Evolutionary conservation across 176 grass and related monocot species (phyloP).

Genomic region (Carex pumila): DNA sequence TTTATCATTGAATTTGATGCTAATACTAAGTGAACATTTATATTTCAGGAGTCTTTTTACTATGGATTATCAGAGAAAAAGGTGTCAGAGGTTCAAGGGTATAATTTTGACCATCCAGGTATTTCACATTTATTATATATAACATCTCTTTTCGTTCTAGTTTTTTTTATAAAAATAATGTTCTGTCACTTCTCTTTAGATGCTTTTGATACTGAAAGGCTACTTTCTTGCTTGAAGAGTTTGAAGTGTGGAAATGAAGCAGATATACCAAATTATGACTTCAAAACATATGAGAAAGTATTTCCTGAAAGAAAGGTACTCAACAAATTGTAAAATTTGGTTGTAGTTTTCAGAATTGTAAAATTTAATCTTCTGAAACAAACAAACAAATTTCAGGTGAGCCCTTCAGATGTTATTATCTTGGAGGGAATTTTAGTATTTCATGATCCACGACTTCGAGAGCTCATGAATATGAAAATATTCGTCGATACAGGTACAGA

Average conservation of each 20-base stretch:
- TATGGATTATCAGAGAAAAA: constrained; percentile 63
- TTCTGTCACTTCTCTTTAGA: constrained; percentile 37
- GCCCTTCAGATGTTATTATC: constrained; percentile 95
- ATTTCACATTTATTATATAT: constrained; percentile 22
- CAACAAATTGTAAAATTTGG: constrained; percentile 39
- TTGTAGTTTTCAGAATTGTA: neutral
- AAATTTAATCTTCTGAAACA: constrained; percentile 3
- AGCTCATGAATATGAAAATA: constrained; percentile 97
- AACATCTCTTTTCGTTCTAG: neutral
- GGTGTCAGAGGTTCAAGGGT: constrained; percentile 46
- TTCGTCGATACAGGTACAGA: constrained; percentile 90
- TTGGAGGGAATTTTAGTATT: constrained; percentile 92
- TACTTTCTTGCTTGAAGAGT: constrained; percentile 75
- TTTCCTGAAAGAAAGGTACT: constrained; percentile 40
- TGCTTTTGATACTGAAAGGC: constrained; percentile 74
- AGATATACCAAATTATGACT: constrained; percentile 86
- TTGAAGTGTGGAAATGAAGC: constrained; percentile 60
- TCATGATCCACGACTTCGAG: constrained; percentile 75
- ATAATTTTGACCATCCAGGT: constrained; percentile 98
- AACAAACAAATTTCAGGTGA: constrained; percentile 51
- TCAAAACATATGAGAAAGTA: constrained; percentile 57
- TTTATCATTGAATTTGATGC: neutral
- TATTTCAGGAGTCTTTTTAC: constrained; percentile 87
- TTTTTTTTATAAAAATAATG: neutral
- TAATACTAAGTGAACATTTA: neutral